These are phyloP conservation scores for Fusarium tanahbumbuense DNA, from an alignment of 2,329 filamentous ascomycete species.

Conservation along the genomic window DNA sequence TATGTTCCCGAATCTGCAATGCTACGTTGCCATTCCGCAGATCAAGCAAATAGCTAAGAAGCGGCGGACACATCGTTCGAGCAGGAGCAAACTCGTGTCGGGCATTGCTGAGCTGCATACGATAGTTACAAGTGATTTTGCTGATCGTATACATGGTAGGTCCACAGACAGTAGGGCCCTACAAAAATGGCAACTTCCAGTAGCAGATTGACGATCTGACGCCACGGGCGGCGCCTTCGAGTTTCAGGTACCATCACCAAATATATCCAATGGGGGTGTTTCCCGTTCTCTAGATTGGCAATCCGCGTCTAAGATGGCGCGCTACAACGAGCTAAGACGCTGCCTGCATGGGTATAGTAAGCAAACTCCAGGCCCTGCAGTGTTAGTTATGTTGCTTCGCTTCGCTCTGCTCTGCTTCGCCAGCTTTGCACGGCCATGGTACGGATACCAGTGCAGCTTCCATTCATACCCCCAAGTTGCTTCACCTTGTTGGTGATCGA, in stretches of 20 bases:
- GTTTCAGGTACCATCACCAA: slow-evolving; percentile 44
- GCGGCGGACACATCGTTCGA: not conserved
- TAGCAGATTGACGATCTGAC: slow-evolving; percentile 36
- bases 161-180: not conserved
- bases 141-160: not conserved
- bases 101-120: not conserved
- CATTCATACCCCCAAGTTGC: slow-evolving; percentile 1
- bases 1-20: not conserved
- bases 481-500: slow-evolving; percentile 3
- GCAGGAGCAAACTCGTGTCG: not conserved
- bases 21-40: not conserved
- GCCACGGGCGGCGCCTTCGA: slow-evolving; percentile 38
- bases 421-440: not conserved
- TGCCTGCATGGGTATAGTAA: slow-evolving; percentile 18
- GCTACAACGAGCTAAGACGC: slow-evolving; percentile 26
- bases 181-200: slow-evolving; percentile 12
- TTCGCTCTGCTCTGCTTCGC: slow-evolving; percentile 2
- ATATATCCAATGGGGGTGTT: slow-evolving; percentile 37
- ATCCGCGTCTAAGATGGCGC: slow-evolving; percentile 35
- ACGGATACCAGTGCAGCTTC: not conserved
- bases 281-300: slow-evolving; percentile 38
- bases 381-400: not conserved
- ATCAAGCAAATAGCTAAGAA: not conserved
- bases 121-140: not conserved
- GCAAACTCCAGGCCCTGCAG: slow-evolving; percentile 17